These are phyloP conservation scores for Talaromyces stipitatus DNA, from an alignment of 495 filamentous ascomycete genomes.

Conservation along the genomic window DNA sequence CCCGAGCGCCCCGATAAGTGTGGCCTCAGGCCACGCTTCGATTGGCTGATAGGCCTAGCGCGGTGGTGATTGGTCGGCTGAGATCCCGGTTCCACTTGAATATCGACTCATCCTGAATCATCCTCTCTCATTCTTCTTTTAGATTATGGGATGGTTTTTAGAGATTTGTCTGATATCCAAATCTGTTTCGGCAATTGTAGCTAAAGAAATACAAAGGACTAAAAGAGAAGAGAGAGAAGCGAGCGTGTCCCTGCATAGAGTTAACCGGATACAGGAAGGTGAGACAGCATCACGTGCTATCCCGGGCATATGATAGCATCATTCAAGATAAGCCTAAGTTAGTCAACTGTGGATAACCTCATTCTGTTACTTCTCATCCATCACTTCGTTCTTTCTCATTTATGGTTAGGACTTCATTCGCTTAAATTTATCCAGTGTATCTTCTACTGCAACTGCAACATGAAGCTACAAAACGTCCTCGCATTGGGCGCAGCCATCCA, in stretches of 20 bases:
- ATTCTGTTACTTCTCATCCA: neutral
- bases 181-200: no score
- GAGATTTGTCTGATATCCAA: no score
- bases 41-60: neutral
- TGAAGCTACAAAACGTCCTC: constrained; percentile 24
- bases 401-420: neutral
- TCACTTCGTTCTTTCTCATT: neutral
- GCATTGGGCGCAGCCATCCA: constrained; percentile 27
- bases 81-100: neutral
- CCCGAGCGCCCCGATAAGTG: neutral
- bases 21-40: neutral
- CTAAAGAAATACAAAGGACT: no score
- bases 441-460: constrained; percentile 6
- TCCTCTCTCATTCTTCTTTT: neutral
- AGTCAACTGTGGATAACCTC: neutral
- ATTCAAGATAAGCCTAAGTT: neutral
- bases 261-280: neutral
- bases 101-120: constrained; percentile 2
- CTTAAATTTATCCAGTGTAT: neutral
- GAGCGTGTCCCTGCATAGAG: neutral
- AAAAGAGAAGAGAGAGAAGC: neutral
- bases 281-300: neutral
- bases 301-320: neutral
- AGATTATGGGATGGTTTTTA: no score
- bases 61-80: constrained; percentile 2